A percentile compares a stretch with the other conserved stretches of the same genome.
These are phyloP conservation scores for Diaporthe amygdali DNA, from an alignment of 2,329 filamentous ascomycete genomes.

Conservation along the genomic window DNA sequence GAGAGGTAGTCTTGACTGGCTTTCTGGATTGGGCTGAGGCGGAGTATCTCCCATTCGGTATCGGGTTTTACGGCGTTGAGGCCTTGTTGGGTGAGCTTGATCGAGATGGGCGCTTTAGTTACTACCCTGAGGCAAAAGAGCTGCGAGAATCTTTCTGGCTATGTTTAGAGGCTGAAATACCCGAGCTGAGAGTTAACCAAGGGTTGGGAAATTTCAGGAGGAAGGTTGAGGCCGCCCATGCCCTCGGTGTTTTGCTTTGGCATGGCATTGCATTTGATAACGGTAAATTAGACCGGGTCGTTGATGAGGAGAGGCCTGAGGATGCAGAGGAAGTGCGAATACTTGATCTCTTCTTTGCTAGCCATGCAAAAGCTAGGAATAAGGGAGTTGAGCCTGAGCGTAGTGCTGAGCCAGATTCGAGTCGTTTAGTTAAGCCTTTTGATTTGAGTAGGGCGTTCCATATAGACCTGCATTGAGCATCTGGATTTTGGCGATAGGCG, in stretches of 20 bases:
- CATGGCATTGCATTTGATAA: conserved; percentile 68
- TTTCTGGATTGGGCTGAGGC: conserved; percentile 71
- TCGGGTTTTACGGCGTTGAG: conserved; percentile 65
- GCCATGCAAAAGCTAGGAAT: neutral
- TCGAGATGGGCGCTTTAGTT: conserved; percentile 42
- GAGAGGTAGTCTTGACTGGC: conserved; percentile 45
- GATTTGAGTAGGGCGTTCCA: neutral
- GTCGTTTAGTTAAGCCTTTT: neutral
- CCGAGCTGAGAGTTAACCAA: conserved; percentile 34
- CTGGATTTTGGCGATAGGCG: neutral
- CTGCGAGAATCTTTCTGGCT: conserved; percentile 59
- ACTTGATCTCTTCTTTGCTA: conserved; percentile 43
- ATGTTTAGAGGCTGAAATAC: conserved; percentile 39
- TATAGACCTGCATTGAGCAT: neutral
- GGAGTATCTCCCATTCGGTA: conserved; percentile 64
- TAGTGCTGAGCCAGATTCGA: no score
- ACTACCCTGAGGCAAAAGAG: conserved; percentile 46
- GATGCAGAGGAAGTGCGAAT: conserved; percentile 60
- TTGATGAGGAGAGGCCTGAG: conserved; percentile 45
- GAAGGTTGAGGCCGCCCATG: conserved; percentile 48
- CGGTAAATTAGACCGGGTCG: conserved; percentile 62
- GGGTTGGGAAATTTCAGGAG: conserved; percentile 25
- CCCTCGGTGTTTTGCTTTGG: conserved; percentile 65
- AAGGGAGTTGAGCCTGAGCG: neutral
- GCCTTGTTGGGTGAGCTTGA: conserved; percentile 58